Evolutionary conservation across 176 grass and related monocot species (phyloP).

Genomic region (Poa annua): DNA sequence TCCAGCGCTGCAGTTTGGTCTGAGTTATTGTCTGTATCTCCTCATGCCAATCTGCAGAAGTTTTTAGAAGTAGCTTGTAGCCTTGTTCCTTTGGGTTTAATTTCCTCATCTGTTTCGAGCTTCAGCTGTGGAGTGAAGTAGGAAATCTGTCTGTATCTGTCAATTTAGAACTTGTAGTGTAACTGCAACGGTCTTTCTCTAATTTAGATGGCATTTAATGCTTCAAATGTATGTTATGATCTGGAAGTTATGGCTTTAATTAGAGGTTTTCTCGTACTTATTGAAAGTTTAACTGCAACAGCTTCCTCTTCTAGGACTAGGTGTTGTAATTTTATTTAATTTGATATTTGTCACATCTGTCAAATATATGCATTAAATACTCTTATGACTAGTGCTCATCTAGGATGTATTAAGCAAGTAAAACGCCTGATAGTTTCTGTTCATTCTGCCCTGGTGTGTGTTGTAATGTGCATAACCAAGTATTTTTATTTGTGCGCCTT

Average conservation of each 20-base stretch:
- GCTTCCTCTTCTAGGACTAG: background rate
- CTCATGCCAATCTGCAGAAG: constrained; percentile 44
- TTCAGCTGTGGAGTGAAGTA: constrained; percentile 25
- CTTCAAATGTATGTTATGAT: constrained; percentile 17
- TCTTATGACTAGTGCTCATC: background rate
- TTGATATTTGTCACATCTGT: constrained; percentile 12
- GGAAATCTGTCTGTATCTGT: constrained; percentile 44
- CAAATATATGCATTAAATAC: constrained; percentile 4
- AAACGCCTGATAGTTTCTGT: background rate
- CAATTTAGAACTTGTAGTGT: constrained; percentile 52
- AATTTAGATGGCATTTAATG: constrained; percentile 56
- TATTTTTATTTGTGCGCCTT: constrained; percentile 13
- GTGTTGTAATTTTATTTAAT: background rate
- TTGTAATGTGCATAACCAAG: background rate
- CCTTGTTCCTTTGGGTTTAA: constrained; percentile 42
- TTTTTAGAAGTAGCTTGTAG: constrained; percentile 49
- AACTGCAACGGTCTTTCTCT: constrained; percentile 41
- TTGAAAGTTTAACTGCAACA: constrained; percentile 1
- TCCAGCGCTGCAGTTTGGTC: constrained; percentile 20
- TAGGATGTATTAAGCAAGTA: constrained; percentile 13
- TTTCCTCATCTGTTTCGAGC: constrained; percentile 44
- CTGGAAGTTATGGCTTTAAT: constrained; percentile 18
- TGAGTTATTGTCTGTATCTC: constrained; percentile 51
- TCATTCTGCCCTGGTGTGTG: background rate
- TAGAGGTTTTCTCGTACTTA: constrained; percentile 32